Base-by-base conservation (phyloP, 2,329 filamentous ascomycete species). In the Chalaropsis ovoidea region DNA sequence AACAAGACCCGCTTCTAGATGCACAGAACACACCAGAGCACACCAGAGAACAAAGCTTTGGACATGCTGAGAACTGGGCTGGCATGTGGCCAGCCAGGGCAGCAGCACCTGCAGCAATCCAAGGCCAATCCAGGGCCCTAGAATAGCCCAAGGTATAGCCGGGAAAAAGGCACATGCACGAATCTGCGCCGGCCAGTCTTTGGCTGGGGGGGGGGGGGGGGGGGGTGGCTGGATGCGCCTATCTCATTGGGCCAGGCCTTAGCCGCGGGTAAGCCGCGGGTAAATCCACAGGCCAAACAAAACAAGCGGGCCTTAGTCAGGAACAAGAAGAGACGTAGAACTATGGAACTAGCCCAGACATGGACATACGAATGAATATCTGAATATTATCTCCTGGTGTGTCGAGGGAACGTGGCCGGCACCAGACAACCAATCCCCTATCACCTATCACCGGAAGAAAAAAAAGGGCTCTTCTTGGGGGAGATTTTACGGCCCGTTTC, bases 301-400 rank as follows among this genome's bases (percentile, higher is more conserved):
- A 47, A 47, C 43, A 47, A 47, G 43, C 15, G 15, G 4, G 11
- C n/a, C 8, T 49, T 31, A 31, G 31, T 31, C n/a, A 19, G n/a
- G 45, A 49, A 49, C 45, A n/a, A 19, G 22, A 49, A 8, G 45
- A 56, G 49, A 24, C n/a, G n/a, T n/a, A n/a, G 19, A 54, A 22
- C 5, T 19, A 27, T n/a, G 24, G 52, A 31, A 19, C 52, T 56
- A 56, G 24, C 17, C 52, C 17, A 17, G 10, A 39, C 13, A 58
- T 4, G 27, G 27, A 58, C 52, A 58, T 58, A 19, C 52, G 22
- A 58, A 58, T 58, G 52, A 58, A 58, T 58, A 35, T 58, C 52
- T 35, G 27, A 31, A 58, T 58, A 8, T 19, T 58, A 3, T 58
- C 15, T 22, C n/a, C 22, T 22, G 22, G 24, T 52, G 47, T 5